These are phyloP conservation scores for Cyclospora cayetanensis DNA, from an alignment of 169 alveolate species.

Conservation along the genomic window DNA sequence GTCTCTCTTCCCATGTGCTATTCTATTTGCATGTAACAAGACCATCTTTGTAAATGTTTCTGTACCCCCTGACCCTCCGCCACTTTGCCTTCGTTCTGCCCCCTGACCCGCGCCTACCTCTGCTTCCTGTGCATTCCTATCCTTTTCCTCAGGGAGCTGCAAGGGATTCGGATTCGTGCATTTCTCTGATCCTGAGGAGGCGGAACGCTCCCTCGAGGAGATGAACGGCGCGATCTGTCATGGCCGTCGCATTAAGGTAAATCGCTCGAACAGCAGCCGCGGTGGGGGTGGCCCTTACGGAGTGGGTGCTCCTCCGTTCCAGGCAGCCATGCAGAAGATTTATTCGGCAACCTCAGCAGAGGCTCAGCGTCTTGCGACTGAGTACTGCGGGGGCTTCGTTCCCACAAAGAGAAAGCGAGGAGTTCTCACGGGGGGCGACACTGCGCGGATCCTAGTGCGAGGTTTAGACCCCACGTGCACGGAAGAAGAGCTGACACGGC, in stretches of 20 bases:
- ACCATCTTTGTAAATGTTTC: neutral
- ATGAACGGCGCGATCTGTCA: conserved; percentile 65
- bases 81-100: too few relatives aligned
- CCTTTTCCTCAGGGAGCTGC: conserved; percentile 30
- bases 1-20: too few relatives aligned
- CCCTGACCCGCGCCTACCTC: too few relatives aligned
- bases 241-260: conserved; percentile 51
- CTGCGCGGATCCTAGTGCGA: conserved; percentile 44
- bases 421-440: neutral
- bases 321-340: conserved; percentile 56
- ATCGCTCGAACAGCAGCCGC: conserved; percentile 58
- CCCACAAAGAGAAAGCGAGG: conserved; percentile 61
- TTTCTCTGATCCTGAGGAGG: conserved; percentile 62
- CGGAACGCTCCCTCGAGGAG: conserved; percentile 60
- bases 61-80: neutral
- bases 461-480: conserved; percentile 56
- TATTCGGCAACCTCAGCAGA: conserved; percentile 54
- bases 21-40: neutral
- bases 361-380: conserved; percentile 64
- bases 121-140: neutral
- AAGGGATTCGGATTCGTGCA: conserved; percentile 71
- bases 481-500: conserved; percentile 50
- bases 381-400: conserved; percentile 31
- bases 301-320: neutral
- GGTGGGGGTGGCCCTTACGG: neutral